phyloP scores from a whole-genome alignment of 768 basidiomycete genomes.

The Grammothele lineata region DNA sequence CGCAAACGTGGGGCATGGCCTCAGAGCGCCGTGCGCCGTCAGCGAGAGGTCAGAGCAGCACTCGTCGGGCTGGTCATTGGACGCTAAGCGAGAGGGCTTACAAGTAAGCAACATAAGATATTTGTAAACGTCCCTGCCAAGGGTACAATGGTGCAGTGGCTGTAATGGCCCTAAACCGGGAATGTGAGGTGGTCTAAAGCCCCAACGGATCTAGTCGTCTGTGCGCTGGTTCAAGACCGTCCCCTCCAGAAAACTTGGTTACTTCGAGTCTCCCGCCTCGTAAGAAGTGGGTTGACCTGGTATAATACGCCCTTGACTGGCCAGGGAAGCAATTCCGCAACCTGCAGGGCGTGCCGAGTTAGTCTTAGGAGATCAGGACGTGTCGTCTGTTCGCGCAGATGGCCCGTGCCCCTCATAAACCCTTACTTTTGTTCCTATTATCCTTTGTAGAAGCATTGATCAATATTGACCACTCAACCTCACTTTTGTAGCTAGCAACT shows the following conservation, averaged over 20 bases:
- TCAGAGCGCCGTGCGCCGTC: neutral
- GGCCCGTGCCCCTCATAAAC: conserved; percentile 74
- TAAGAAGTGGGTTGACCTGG: conserved; percentile 66
- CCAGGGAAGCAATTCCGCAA: conserved; percentile 95
- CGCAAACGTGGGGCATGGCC: neutral
- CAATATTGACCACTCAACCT: too few relatives aligned
- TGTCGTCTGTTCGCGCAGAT: conserved; percentile 78
- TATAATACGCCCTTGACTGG: conserved; percentile 81
- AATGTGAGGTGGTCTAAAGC: conserved; percentile 61
- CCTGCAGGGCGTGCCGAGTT: conserved; percentile 83
- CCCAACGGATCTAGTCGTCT: conserved; percentile 55
- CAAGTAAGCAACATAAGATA: neutral
- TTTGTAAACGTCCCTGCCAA: neutral
- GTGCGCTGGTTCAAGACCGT: conserved; percentile 93
- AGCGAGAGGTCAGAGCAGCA: neutral
- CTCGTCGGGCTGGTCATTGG: too few relatives aligned
- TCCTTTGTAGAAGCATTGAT: too few relatives aligned
- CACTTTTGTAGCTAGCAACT: too few relatives aligned
- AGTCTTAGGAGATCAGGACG: conserved; percentile 89
- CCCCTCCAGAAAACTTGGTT: conserved; percentile 95
- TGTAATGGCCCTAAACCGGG: conserved; percentile 80
- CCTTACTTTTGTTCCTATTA: conserved; percentile 39
- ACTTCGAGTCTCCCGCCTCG: conserved; percentile 61
- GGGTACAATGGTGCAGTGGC: conserved; percentile 57
- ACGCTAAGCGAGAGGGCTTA: too few relatives aligned